phyloP scores from a whole-genome alignment of 495 filamentous ascomycete species.

The Podospora appendiculata region DNA sequence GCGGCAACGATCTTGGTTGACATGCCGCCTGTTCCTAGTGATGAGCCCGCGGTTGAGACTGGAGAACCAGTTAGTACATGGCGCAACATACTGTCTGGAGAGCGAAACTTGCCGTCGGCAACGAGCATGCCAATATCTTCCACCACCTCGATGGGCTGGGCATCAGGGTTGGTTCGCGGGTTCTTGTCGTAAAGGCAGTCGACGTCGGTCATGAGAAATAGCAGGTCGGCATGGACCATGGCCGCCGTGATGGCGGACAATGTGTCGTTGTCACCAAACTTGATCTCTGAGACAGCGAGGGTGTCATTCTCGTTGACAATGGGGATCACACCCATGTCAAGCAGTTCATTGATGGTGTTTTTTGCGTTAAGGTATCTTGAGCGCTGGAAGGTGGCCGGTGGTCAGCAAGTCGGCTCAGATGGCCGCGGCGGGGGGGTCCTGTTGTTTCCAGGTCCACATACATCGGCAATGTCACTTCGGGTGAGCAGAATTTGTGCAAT shows the following conservation, averaged over 20 bases:
- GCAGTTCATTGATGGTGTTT: slow-evolving; percentile 81
- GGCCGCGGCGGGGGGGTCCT: no score
- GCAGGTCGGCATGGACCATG: slow-evolving; percentile 93
- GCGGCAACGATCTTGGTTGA: slow-evolving; percentile 95
- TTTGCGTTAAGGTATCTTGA: slow-evolving; percentile 95
- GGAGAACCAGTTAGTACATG: not conserved
- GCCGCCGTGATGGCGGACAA: slow-evolving; percentile 92
- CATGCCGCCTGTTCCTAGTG: slow-evolving; percentile 95
- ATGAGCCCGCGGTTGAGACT: slow-evolving; percentile 83
- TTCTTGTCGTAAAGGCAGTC: slow-evolving; percentile 97
- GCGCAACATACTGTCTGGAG: not conserved
- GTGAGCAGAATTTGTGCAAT: slow-evolving; percentile 93
- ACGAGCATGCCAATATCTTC: slow-evolving; percentile 79
- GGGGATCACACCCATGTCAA: slow-evolving; percentile 93
- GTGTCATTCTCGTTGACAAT: slow-evolving; percentile 99
- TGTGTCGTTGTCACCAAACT: slow-evolving; percentile 98
- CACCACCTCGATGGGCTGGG: slow-evolving; percentile 84
- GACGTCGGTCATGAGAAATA: slow-evolving; percentile 98
- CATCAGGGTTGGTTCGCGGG: slow-evolving; percentile 74
- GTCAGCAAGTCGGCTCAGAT: not conserved
- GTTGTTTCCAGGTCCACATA: slow-evolving; percentile 30
- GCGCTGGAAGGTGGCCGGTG: slow-evolving; percentile 40
- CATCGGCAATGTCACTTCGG: slow-evolving; percentile 95
- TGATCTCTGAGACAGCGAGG: slow-evolving; percentile 93
- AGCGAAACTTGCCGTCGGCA: slow-evolving; percentile 56